Conservation (phyloP, 805 yeast species). For the Starmerella riodocensis region DNA sequence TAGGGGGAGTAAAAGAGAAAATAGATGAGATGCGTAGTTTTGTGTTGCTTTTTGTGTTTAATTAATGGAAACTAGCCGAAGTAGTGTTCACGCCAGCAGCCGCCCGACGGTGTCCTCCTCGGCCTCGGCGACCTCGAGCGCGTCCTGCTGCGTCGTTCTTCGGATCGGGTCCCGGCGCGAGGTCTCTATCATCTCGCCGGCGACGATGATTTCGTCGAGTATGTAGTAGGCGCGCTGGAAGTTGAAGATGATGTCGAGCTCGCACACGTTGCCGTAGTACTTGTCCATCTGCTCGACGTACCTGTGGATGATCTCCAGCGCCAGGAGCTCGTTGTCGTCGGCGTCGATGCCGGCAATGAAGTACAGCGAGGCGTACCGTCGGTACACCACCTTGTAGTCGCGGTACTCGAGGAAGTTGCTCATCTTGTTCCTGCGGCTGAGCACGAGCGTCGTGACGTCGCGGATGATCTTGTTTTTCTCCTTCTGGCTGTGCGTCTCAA, state of each 20-base stretch:
- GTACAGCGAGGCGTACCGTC: slow-evolving; percentile 85
- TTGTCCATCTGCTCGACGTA: slow-evolving; percentile 96
- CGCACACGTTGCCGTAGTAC: slow-evolving; percentile 90
- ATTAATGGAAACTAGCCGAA: background rate
- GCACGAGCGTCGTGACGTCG: slow-evolving; percentile 74
- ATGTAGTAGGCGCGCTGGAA: slow-evolving; percentile 88
- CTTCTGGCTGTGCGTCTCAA: slow-evolving; percentile 64
- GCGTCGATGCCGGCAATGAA: slow-evolving; percentile 77
- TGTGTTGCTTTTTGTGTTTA: background rate
- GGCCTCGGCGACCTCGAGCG: slow-evolving; percentile 67
- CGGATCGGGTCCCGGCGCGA: slow-evolving; percentile 67
- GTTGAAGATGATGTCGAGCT: slow-evolving; percentile 89
- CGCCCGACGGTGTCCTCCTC: slow-evolving; percentile 30
- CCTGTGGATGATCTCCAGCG: slow-evolving; percentile 78
- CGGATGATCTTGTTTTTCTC: slow-evolving; percentile 73
- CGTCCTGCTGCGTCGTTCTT: slow-evolving; percentile 73
- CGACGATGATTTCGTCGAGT: slow-evolving; percentile 76
- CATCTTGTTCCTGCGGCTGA: slow-evolving; percentile 83
- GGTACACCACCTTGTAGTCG: slow-evolving; percentile 72
- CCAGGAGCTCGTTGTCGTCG: slow-evolving; percentile 73
- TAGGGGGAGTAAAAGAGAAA: background rate
- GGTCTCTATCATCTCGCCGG: slow-evolving; percentile 77
- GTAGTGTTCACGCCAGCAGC: slow-evolving; percentile 11
- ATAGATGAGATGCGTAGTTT: background rate
- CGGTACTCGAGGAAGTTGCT: slow-evolving; percentile 84